Percentiles rank a stretch among this genome's conserved stretches.
phyloP scores from a whole-genome alignment of 805 yeast genomes.

The Saturnispora saitoi region DNA sequence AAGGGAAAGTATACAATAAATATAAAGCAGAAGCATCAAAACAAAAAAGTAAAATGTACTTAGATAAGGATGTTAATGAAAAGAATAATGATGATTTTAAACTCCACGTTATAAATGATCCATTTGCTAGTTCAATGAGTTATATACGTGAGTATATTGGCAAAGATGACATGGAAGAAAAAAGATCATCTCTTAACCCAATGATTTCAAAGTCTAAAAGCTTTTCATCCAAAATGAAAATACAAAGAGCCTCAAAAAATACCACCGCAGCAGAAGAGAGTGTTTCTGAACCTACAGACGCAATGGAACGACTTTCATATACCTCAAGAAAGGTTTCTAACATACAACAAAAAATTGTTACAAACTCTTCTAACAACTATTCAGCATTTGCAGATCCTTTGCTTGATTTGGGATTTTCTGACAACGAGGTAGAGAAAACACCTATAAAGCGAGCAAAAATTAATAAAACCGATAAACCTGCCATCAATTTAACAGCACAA shows the following conservation, averaged over 20 bases:
- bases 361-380: background rate
- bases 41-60: no score
- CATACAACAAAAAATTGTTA: background rate
- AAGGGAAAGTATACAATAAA: no score
- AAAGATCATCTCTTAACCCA: background rate
- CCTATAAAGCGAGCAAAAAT: background rate
- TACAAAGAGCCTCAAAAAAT: background rate
- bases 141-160: background rate
- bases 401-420: constrained; percentile 3
- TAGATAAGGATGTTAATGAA: no score
- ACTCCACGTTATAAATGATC: background rate
- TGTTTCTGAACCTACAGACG: background rate
- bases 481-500: background rate
- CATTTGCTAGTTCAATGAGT: background rate
- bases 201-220: background rate
- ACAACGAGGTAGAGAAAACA: background rate
- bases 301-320: background rate
- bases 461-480: background rate
- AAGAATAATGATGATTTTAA: background rate
- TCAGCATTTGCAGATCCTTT: constrained; percentile 5
- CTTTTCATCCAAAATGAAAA: background rate
- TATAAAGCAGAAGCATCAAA: background rate
- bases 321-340: background rate
- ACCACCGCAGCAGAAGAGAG: background rate
- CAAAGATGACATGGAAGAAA: background rate